Base-by-base conservation (phyloP, 2,329 filamentous ascomycete genomes). In the Bipolaris bicolor region DNA sequence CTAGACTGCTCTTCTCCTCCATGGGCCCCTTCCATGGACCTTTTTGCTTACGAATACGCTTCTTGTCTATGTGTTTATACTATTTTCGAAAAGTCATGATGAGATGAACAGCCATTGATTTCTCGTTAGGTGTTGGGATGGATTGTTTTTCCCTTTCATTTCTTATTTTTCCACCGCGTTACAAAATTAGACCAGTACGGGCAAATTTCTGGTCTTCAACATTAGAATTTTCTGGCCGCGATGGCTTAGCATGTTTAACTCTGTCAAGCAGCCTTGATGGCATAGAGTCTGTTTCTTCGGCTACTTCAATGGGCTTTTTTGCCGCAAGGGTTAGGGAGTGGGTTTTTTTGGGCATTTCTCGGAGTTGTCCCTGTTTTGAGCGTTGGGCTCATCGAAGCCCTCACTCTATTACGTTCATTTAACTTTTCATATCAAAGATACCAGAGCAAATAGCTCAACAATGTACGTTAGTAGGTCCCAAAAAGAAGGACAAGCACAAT, bases 371-470 rank as follows among this genome's bases (percentile, higher is more conserved):
- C 43, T 55, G 41, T 63, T 48, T 48, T 55, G 57, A 61, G 55
- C 26, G 49, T 48, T 55, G 57, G 57, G 50, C 40, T n/a, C 31
- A 44, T 57, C 54, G 52, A 57, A 31, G 55, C 58, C 53, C 52
- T 55, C 54, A 47, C 64, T 24, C 67, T 64, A 58, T 64, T 64
- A 67, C 68, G 46, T 60, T 71, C 64, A 62, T 70, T 69, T 61
- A 44, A 51, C 11, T 55, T 64, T 66, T 71, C 49, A 54, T 61
- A 57, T 58, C 22, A 64, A 68, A 72, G 73, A 76, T 76, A 76
- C 73, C 73, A 75, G 73, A 74, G 72, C 71, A 53, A 55, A 37
- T 65, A 56, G 66, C 70, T 71, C 68, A 73, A 60, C 49, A 70
- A 51, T 73, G 69, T 74, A 72, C 57, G 66, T 68, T 74, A 72